These are phyloP conservation scores for Diaporthe helianthi DNA, from an alignment of 2,329 filamentous ascomycete genomes.

Conservation along the genomic window DNA sequence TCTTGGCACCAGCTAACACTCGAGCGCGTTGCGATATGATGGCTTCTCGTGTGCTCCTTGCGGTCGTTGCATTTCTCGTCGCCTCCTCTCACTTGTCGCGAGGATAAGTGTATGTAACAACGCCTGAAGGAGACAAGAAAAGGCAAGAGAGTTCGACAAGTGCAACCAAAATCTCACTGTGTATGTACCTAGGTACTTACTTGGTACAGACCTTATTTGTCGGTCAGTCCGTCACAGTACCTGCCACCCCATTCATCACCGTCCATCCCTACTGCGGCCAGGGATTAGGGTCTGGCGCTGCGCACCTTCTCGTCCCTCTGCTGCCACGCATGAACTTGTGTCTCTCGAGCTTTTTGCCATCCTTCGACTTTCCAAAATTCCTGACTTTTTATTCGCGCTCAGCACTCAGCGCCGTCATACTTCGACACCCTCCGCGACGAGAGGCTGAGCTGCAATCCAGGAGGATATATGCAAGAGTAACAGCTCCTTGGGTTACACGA, in stretches of 20 bases:
- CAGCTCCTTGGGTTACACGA: conserved; percentile 23
- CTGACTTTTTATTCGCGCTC: neutral
- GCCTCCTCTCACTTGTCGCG: neutral
- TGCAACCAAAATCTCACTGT: neutral
- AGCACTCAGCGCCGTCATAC: neutral
- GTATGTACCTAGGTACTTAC: too few species aligned
- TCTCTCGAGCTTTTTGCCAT: conserved; percentile 10
- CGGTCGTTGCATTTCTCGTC: neutral
- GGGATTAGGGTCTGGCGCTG: conserved; percentile 13
- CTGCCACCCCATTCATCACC: conserved; percentile 8
- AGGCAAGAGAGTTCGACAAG: neutral
- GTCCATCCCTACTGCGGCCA: conserved; percentile 19
- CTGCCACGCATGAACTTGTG: conserved; percentile 23
- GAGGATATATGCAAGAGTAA: neutral
- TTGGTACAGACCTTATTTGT: neutral
- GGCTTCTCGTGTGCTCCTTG: neutral
- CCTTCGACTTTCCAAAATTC: neutral
- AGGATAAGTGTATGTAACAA: neutral
- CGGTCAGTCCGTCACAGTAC: conserved; percentile 13
- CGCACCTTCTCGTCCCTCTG: conserved; percentile 22
- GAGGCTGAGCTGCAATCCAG: neutral
- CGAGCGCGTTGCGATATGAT: neutral
- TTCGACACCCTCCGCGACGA: neutral
- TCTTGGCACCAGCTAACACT: neutral
- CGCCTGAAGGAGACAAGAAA: neutral